Evolutionary conservation across 768 basidiomycete species (phyloP).

Genomic region (Lyophyllum semitale): DNA sequence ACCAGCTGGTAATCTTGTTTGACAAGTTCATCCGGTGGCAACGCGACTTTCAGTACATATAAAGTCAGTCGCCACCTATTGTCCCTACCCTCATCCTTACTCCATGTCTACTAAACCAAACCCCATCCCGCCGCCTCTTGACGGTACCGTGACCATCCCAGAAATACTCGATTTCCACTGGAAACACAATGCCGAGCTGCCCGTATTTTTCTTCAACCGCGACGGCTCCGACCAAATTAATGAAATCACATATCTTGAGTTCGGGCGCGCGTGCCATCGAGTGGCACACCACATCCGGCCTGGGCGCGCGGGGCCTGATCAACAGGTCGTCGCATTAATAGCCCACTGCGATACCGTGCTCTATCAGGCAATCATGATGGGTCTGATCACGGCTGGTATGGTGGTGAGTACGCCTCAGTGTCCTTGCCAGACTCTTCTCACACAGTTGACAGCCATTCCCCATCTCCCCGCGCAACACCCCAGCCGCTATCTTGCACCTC

Average conservation of each 20-base stretch:
- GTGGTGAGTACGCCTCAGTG: neutral
- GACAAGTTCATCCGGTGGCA: no score
- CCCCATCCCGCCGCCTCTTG: conserved; percentile 15
- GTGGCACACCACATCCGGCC: conserved; percentile 35
- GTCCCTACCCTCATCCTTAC: neutral
- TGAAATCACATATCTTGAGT: conserved; percentile 35
- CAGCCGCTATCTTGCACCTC: conserved; percentile 34
- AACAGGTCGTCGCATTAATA: conserved; percentile 28
- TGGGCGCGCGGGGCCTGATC: conserved; percentile 17
- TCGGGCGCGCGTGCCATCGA: conserved; percentile 38
- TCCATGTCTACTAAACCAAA: neutral
- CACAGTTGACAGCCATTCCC: conserved; percentile 6
- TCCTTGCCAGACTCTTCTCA: neutral
- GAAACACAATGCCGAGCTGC: conserved; percentile 17
- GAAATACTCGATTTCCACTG: conserved; percentile 23
- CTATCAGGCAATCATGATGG: conserved; percentile 35
- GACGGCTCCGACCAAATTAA: conserved; percentile 14
- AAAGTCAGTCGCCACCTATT: no score
- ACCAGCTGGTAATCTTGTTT: no score
- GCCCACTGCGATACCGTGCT: conserved; percentile 27
- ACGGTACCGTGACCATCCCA: conserved; percentile 13
- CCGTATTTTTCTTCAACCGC: conserved; percentile 17
- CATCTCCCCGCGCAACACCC: conserved; percentile 36
- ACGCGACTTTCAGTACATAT: no score
- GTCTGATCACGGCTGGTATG: conserved; percentile 26